Conservation (phyloP, 305 asterid species). For the Solanum aculeatissimum region DNA sequence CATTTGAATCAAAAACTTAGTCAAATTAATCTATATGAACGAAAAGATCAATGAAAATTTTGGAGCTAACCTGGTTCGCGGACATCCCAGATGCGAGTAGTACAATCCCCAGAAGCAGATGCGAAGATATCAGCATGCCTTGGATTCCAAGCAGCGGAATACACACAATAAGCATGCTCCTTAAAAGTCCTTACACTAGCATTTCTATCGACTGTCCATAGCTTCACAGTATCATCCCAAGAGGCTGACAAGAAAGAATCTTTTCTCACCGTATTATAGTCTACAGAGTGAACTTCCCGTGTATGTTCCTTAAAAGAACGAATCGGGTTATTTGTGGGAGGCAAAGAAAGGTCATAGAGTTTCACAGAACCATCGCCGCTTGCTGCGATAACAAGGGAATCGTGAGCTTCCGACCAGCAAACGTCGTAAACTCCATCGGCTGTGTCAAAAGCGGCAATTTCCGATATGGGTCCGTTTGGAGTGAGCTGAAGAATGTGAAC, state of each 20-base stretch:
- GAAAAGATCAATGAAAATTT: neutral
- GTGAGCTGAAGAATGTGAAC: slow-evolving; percentile 78
- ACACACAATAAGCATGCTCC: slow-evolving; percentile 95
- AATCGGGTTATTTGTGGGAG: slow-evolving; percentile 73
- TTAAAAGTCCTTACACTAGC: slow-evolving; percentile 86
- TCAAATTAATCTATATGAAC: neutral
- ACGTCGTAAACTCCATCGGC: slow-evolving; percentile 92
- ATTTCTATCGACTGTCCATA: slow-evolving; percentile 92
- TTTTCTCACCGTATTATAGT: slow-evolving; percentile 66
- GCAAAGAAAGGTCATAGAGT: slow-evolving; percentile 72
- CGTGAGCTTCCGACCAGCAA: slow-evolving; percentile 97
- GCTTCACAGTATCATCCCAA: slow-evolving; percentile 91
- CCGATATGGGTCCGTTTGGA: slow-evolving; percentile 42
- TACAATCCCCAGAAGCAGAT: slow-evolving; percentile 93
- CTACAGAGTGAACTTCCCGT: slow-evolving; percentile 82
- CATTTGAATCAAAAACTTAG: neutral
- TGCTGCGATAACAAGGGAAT: slow-evolving; percentile 72
- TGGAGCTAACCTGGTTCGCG: slow-evolving; percentile 70
- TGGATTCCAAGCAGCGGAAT: slow-evolving; percentile 90
- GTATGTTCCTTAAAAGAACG: slow-evolving; percentile 89
- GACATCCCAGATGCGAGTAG: slow-evolving; percentile 93
- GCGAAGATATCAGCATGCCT: slow-evolving; percentile 93
- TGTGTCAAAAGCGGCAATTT: slow-evolving; percentile 72
- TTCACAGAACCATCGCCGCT: slow-evolving; percentile 82
- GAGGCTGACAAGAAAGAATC: slow-evolving; percentile 92